Percentiles rank a stretch among this genome's conserved stretches.
phyloP scores from a whole-genome alignment of 2,329 filamentous ascomycete genomes.

The Pleurostoma richardsiae region DNA sequence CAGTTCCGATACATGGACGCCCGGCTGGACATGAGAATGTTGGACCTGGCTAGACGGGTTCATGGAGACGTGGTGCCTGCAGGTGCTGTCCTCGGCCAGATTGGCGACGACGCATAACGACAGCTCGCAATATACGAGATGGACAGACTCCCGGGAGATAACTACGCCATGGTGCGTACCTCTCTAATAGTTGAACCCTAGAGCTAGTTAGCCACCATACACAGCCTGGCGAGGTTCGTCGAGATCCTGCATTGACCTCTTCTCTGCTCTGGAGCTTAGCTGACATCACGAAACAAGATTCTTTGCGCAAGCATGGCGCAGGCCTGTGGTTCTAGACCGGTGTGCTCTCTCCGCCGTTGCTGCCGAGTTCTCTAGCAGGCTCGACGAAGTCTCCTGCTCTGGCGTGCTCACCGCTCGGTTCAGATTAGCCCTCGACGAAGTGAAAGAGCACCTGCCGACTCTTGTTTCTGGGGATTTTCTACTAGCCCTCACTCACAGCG shows the following conservation, averaged over 20 bases:
- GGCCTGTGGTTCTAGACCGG: background rate
- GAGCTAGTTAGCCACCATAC: background rate
- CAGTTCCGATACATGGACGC: constrained; percentile 1
- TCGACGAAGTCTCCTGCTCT: background rate
- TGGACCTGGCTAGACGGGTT: background rate
- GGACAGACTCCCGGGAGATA: background rate
- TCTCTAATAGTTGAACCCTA: background rate
- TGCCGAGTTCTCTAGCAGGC: background rate
- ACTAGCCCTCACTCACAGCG: background rate
- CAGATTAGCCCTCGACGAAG: background rate
- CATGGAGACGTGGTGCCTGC: background rate
- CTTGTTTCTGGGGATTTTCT: background rate
- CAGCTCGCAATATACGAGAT: background rate
- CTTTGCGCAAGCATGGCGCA: background rate
- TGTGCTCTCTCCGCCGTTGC: background rate
- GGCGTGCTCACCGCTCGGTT: background rate
- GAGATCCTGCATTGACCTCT: background rate
- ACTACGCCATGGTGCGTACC: background rate
- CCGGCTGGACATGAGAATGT: background rate
- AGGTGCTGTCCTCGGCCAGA: background rate
- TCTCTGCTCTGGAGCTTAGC: background rate
- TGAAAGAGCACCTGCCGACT: background rate
- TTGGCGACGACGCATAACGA: background rate
- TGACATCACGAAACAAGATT: background rate
- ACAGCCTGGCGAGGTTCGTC: background rate